Conservation (phyloP, 768 basidiomycete species). For the Boletus pseudopeckii region DNA sequence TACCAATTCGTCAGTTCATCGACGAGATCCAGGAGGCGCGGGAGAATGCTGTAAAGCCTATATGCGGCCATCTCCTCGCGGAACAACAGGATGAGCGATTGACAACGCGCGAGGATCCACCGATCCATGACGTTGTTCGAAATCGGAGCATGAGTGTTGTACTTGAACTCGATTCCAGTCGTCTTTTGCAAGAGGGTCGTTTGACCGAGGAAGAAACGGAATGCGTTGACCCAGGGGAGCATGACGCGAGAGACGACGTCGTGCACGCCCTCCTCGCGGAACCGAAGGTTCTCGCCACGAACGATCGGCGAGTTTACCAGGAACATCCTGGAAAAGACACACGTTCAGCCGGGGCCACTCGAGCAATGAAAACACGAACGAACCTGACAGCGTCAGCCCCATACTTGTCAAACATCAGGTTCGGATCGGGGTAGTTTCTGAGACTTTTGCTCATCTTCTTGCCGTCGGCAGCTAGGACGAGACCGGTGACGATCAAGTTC, state of each 20-base stretch:
- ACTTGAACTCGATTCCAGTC: constrained; percentile 71
- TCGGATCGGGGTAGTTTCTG: constrained; percentile 96
- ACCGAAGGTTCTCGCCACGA: constrained; percentile 94
- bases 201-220: constrained; percentile 99
- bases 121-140: constrained; percentile 96
- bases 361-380: constrained; percentile 10
- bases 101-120: constrained; percentile 98
- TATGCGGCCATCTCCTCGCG: constrained; percentile 96
- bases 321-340: constrained; percentile 70
- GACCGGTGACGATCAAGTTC: constrained; percentile 93
- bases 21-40: constrained; percentile 86
- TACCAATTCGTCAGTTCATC: constrained; percentile 99
- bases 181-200: constrained; percentile 82
- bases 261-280: constrained; percentile 96
- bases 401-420: constrained; percentile 81
- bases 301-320: constrained; percentile 99
- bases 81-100: constrained; percentile 90
- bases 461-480: constrained; percentile 94
- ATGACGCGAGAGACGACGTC: constrained; percentile 96
- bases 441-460: constrained; percentile 99
- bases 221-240: constrained; percentile 96
- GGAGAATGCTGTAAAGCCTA: constrained; percentile 95
- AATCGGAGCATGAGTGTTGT: constrained; percentile 80
- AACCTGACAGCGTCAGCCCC: constrained; percentile 95
- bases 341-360: background rate